These are phyloP conservation scores for Penicillium robsamsonii DNA, from an alignment of 495 filamentous ascomycete species.

Conservation along the genomic window DNA sequence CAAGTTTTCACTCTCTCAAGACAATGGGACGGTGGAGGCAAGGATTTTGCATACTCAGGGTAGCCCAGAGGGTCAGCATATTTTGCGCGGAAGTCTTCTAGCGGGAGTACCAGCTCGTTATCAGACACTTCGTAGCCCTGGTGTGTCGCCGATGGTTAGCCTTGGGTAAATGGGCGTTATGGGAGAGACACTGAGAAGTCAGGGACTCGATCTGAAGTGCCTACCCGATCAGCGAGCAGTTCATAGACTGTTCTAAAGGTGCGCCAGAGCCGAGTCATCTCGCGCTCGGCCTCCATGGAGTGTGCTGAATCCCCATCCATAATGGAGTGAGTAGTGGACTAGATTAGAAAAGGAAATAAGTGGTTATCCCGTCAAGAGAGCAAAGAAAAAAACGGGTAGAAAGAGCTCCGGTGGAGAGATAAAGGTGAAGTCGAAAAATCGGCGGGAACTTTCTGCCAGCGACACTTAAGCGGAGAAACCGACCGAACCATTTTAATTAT, in stretches of 20 bases:
- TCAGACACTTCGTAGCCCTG: slow-evolving; percentile 92
- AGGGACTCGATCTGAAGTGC: slow-evolving; percentile 16
- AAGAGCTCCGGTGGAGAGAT: slow-evolving; percentile 16
- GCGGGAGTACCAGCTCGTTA: slow-evolving; percentile 78
- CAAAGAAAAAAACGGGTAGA: slow-evolving; percentile 8
- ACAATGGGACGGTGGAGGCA: background rate
- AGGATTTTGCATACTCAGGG: slow-evolving; percentile 56
- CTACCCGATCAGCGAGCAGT: slow-evolving; percentile 80
- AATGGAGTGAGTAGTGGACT: slow-evolving; percentile 9
- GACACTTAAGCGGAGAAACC: slow-evolving; percentile 32
- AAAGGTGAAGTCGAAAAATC: slow-evolving; percentile 31
- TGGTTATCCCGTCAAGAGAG: background rate
- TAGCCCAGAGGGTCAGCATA: slow-evolving; percentile 68
- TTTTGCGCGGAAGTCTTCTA: slow-evolving; percentile 67
- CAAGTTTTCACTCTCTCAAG: background rate
- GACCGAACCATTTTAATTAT: slow-evolving; percentile 32
- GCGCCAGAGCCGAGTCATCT: slow-evolving; percentile 76
- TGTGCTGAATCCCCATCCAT: slow-evolving; percentile 56
- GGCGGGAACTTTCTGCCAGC: slow-evolving; percentile 37
- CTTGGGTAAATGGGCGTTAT: background rate
- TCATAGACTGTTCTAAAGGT: slow-evolving; percentile 84
- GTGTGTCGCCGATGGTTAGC: slow-evolving; percentile 17
- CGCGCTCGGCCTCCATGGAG: slow-evolving; percentile 60
- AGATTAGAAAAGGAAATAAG: background rate
- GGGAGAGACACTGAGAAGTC: background rate